Evolutionary conservation across 176 grass and related monocot species (phyloP).

Genomic region (Zea mays): DNA sequence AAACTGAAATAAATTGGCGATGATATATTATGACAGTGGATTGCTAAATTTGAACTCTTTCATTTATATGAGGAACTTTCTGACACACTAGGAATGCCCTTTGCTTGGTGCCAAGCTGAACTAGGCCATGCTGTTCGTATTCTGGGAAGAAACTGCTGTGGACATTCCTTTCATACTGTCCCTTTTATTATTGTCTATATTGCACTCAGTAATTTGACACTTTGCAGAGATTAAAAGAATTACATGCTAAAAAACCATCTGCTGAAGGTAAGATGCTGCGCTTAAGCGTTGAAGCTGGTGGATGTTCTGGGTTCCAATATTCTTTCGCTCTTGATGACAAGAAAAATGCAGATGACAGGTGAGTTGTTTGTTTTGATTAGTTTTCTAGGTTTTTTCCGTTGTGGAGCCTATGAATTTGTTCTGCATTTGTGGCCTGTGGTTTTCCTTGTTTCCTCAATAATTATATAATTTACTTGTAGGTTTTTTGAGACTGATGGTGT

Average conservation of each 20-base stretch:
- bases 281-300: slow-evolving; percentile 83
- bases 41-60: not conserved
- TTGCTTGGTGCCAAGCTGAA: not conserved
- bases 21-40: not conserved
- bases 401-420: not conserved
- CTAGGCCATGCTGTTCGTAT: not conserved
- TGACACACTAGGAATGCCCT: not conserved
- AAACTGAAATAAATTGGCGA: not conserved
- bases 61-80: not conserved
- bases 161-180: not conserved
- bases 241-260: slow-evolving; percentile 57
- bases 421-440: not conserved
- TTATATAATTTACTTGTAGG: slow-evolving; percentile 41
- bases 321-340: slow-evolving; percentile 74
- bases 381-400: not conserved
- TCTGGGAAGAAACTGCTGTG: not conserved
- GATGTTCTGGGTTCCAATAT: slow-evolving; percentile 92
- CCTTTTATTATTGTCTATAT: not conserved
- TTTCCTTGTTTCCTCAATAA: not conserved
- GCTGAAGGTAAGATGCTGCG: slow-evolving; percentile 77
- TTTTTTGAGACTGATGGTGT: slow-evolving; percentile 82
- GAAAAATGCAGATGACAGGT: slow-evolving; percentile 51
- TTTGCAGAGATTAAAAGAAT: slow-evolving; percentile 76
- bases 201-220: not conserved
- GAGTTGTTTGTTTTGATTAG: not conserved